Base-by-base conservation (phyloP, 495 filamentous ascomycete genomes). In the Aspergillus nidulans region DNA sequence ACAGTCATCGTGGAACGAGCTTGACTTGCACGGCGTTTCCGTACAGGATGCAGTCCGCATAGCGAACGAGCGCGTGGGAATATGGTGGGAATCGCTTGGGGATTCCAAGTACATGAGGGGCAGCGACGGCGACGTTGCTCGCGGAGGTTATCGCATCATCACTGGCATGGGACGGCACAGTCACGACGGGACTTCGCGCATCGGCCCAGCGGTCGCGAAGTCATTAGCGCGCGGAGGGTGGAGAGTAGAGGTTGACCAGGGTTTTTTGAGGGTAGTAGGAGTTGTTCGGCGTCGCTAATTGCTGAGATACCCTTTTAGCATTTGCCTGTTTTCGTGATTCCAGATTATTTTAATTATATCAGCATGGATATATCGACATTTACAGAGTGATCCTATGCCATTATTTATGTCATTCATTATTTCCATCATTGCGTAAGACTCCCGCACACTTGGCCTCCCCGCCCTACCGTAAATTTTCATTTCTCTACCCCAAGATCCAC, bases 21-120 rank as follows among this genome's bases (percentile, higher is more conserved):
- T 95, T 9, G 91, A 98, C 71, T 74, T 98, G 21, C 94, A 98
- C 64, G 91, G 91, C 10, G 81, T 95, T 13, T 84, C 77, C 20
- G 92, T 97, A 1, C 69, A 81, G 34, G 87, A 96, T 66, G 92
- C 85, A 0, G 76, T 89, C 9, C 77, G 87, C 7, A 96, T 97
- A 44, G 81, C 87, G 1, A 79, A 78, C 32, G 78, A 83, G 34
- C 74, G 79, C 15, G 86, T 89, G 0, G 77, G 79, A 50, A 67
- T 62, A 7, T 98, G 94, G 94, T 98, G 92, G 94, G 77, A 85
- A 9, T 72, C 73, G 3, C 73, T 90, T 10, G 86, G 85, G 2
- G 85, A 88, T 52, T 61, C 72, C 21, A 77, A 75, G 56, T 69
- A 77, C 50, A 67, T 79, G 24, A 71, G 68, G n/a, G 75, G 71